Evolutionary conservation across 768 basidiomycete genomes (phyloP), one percentile per base, ranked within the genome.

Genomic region (Mycena vitilis): DNA sequence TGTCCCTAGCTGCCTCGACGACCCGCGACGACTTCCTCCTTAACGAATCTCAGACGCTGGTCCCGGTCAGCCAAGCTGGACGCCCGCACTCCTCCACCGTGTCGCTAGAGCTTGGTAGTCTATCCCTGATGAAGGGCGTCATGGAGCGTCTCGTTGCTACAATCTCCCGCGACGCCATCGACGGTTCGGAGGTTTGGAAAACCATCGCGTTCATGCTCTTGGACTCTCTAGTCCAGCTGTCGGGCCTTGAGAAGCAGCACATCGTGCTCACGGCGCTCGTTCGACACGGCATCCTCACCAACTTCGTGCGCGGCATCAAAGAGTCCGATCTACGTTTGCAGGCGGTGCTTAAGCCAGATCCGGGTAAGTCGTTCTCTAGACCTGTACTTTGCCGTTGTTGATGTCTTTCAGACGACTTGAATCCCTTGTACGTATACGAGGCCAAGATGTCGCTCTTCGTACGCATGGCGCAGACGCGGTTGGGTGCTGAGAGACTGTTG

Each of bases 121-220:
- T 95, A 12, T 79, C 86, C 0, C 82, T 92, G 63, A 80, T 99
- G 76, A 91, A 90, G 73, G 79, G 84, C 7, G 83, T 83, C 42
- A 84, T 91, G 73, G 96, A 97, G 61, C 85, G 91, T 7, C 79
- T 98, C 22, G 84, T 95, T 0, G 80, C 88, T 0, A 84, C 89
- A 44, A 83, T 97, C 45, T 89, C 94, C 23, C 86, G 95, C n/a
- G 97, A 99, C 75, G 96, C 95, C 1, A 93, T 95, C 61, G 96
- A 98, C 71, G 96, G 96, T 9, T 90, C 94, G 20, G 96, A 98
- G 78, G 94, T 98, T 2, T 99, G 97, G 97, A 95, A 95, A 80
- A 96, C 96, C 4, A 89, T 98, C 18, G 94, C 96, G 11, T 98
- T 96, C 76, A 92, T 96, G 84, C 83, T 95, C 4, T 83, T 98